phyloP scores from a whole-genome alignment of 345 rosid species.

The Bruguiera gymnorhiza region DNA sequence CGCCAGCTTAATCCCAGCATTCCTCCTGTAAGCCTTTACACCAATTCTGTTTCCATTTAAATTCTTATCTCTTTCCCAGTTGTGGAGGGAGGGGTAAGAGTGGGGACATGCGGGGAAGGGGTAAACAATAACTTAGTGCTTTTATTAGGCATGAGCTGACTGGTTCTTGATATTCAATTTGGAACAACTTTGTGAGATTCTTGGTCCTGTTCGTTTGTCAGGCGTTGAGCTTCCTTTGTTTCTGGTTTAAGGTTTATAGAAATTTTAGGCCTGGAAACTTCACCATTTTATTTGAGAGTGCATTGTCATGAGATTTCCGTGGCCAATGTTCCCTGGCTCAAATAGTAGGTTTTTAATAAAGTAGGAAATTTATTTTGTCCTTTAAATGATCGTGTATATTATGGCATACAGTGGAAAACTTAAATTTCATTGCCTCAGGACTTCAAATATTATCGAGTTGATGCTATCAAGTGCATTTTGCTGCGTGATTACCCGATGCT shows the following conservation, averaged over 20 bases:
- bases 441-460: not conserved
- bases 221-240: not conserved
- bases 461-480: not conserved
- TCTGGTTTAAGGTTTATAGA: not conserved
- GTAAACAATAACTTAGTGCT: not conserved
- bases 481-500: no score
- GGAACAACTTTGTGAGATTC: not conserved
- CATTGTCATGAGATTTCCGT: not conserved
- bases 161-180: not conserved
- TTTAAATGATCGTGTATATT: not conserved
- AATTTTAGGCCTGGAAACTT: not conserved
- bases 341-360: not conserved
- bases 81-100: no score
- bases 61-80: not conserved
- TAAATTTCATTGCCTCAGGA: not conserved
- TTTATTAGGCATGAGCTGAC: not conserved
- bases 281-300: not conserved
- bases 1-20: conserved; percentile 66
- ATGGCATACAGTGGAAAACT: not conserved
- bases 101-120: no score
- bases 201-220: not conserved
- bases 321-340: not conserved
- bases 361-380: not conserved
- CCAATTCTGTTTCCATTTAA: not conserved
- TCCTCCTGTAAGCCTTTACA: conserved; percentile 38